Evolutionary conservation across 2,329 filamentous ascomycete species (phyloP).

Genomic region (Verticillium alfalfae): DNA sequence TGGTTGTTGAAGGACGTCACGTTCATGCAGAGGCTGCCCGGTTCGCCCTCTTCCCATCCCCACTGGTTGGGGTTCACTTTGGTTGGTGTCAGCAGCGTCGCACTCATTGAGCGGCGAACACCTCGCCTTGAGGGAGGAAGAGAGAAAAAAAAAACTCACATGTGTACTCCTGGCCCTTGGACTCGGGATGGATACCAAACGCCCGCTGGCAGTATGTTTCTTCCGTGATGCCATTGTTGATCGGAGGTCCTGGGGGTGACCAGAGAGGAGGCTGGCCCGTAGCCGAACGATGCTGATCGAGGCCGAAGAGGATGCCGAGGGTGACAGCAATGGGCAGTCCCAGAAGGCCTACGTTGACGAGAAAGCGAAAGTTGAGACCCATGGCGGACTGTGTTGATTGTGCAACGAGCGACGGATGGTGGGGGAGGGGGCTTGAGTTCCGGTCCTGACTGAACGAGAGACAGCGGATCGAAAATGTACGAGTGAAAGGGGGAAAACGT

Average conservation of each 20-base stretch:
- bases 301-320: slow-evolving; percentile 41
- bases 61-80: slow-evolving; percentile 53
- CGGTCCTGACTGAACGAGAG: not conserved
- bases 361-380: slow-evolving; percentile 30
- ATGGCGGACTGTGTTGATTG: slow-evolving; percentile 18
- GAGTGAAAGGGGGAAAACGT: slow-evolving; percentile 1
- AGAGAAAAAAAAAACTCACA: slow-evolving; percentile 26
- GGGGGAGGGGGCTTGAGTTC: no score
- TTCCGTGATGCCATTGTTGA: slow-evolving; percentile 27
- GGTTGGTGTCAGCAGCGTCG: not conserved
- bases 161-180: slow-evolving; percentile 38
- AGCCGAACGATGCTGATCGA: slow-evolving; percentile 37
- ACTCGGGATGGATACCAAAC: slow-evolving; percentile 37
- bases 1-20: slow-evolving; percentile 43
- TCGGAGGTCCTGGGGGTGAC: slow-evolving; percentile 21
- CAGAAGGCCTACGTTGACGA: slow-evolving; percentile 45
- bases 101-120: no score
- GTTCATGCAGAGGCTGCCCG: slow-evolving; percentile 44
- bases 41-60: slow-evolving; percentile 32
- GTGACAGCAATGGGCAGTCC: slow-evolving; percentile 44
- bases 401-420: no score
- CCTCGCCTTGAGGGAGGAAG: no score
- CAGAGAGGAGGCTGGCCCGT: slow-evolving; percentile 39
- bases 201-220: slow-evolving; percentile 34
- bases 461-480: not conserved